Evolutionary conservation across 2,329 filamentous ascomycete genomes (phyloP).

Genomic region (Colletotrichum musae): DNA sequence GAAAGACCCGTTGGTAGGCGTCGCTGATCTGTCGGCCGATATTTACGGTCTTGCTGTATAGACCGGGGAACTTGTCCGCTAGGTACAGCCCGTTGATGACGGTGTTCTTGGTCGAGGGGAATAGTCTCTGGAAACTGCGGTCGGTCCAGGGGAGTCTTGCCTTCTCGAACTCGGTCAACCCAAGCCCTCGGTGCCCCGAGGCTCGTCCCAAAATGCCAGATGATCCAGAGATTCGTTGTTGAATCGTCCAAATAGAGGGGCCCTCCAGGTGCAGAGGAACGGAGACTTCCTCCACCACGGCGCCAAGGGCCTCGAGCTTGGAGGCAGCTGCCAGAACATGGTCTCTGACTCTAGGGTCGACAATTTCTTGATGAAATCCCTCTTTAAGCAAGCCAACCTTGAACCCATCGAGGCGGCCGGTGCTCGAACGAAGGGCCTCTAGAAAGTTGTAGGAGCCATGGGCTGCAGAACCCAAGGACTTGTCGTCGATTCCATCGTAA

Average conservation of each 20-base stretch:
- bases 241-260: slow-evolving; percentile 65
- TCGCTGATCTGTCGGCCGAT: slow-evolving; percentile 62
- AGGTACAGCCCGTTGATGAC: slow-evolving; percentile 67
- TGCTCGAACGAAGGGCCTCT: slow-evolving; percentile 41
- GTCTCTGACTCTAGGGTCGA: slow-evolving; percentile 56
- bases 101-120: slow-evolving; percentile 68
- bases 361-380: slow-evolving; percentile 56
- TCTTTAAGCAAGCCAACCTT: slow-evolving; percentile 61
- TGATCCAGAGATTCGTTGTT: slow-evolving; percentile 61
- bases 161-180: slow-evolving; percentile 65
- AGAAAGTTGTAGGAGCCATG: slow-evolving; percentile 49
- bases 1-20: slow-evolving; percentile 58
- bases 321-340: slow-evolving; percentile 58
- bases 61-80: slow-evolving; percentile 57
- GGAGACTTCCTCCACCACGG: slow-evolving; percentile 64
- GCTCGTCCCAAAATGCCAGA: slow-evolving; percentile 59
- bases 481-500: slow-evolving; percentile 63
- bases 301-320: slow-evolving; percentile 61
- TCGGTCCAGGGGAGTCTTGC: slow-evolving; percentile 62
- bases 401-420: slow-evolving; percentile 49
- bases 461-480: slow-evolving; percentile 52
- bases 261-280: slow-evolving; percentile 64
- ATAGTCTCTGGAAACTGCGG: slow-evolving; percentile 65
- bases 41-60: slow-evolving; percentile 66
- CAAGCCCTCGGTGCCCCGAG: slow-evolving; percentile 62